Base-by-base conservation (phyloP, 2,329 filamentous ascomycete genomes). In the Ilyonectria robusta region DNA sequence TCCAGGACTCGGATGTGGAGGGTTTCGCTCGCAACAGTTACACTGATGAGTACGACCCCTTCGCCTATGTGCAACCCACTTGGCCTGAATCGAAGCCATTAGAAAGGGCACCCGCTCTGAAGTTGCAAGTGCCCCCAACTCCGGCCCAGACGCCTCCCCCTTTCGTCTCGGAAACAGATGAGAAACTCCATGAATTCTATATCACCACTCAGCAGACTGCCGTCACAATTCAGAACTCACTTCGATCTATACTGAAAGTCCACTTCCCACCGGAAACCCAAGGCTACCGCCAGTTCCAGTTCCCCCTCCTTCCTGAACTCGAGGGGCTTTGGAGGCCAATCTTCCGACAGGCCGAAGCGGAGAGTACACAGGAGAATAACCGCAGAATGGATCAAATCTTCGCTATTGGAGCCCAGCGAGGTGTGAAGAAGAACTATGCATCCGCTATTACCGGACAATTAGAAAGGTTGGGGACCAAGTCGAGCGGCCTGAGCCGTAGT, bases 351-450 rank as follows among this genome's bases (percentile, higher is more conserved):
- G 70, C 73, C 0, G 78, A 81, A 17, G 63, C 76, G 0, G 74
- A 69, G 1, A 78, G 67, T 56, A 76, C 75, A 0, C 75, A 70
- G 23, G 74, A 78, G 6, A 78, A 81, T 31, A 78, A 77, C 13
- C 79, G 82, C 37, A 83, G 81, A 42, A 78, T 89, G 13, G 88
- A 91, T 70, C 83, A 90, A 55, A 88, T 92, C 4, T 76, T 92
- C 13, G 89, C 89, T 2, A 80, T 92, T 21, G 89, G 89, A 4
- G 84, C 85, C 4, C 87, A 91, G 69, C 81, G 81, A 26, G 85
- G 84, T 2, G 88, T 91, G 1, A 83, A 82, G 33, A 85, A 81
- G 66, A 82, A 84, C 2, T 87, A 88, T 55, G 79, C 85, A 6
- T 79, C 82, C 2, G 78, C 82, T 6, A 81, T 91, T 9, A 83